Conservation (phyloP, 305 asterid genomes). For the Fraxinus sp. region DNA sequence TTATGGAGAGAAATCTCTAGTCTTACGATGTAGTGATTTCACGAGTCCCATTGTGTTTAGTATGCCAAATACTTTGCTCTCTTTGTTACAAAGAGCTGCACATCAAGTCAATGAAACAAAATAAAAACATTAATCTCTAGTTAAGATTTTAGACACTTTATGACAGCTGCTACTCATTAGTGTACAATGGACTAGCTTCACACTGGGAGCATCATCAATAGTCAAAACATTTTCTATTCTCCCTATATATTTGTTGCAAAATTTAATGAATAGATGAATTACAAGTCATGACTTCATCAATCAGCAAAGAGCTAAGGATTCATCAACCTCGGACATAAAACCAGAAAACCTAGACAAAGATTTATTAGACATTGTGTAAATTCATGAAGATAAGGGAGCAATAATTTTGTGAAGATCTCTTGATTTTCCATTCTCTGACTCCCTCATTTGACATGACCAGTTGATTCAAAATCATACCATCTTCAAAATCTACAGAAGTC, state of each 20-base stretch:
- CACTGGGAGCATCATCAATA: neutral
- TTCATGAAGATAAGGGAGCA: neutral
- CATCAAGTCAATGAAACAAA: conserved; percentile 11
- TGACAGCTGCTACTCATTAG: neutral
- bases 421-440: neutral
- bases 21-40: conserved; percentile 85
- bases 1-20: conserved; percentile 12
- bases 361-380: neutral
- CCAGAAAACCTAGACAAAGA: neutral
- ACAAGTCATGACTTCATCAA: neutral
- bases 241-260: neutral
- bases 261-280: neutral
- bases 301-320: neutral
- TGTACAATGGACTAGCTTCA: neutral
- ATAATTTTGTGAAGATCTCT: neutral
- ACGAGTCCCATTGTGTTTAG: conserved; percentile 78
- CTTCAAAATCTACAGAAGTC: neutral
- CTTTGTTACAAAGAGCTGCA: conserved; percentile 91
- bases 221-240: neutral
- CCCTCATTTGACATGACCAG: neutral
- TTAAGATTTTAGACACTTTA: neutral
- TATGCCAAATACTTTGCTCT: conserved; percentile 70
- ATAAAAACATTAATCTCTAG: neutral
- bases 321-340: neutral
- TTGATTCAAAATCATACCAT: neutral